These are phyloP conservation scores for Coemansia sp. DNA, from an alignment of 192 early-diverging fungal genomes.

Conservation along the genomic window DNA sequence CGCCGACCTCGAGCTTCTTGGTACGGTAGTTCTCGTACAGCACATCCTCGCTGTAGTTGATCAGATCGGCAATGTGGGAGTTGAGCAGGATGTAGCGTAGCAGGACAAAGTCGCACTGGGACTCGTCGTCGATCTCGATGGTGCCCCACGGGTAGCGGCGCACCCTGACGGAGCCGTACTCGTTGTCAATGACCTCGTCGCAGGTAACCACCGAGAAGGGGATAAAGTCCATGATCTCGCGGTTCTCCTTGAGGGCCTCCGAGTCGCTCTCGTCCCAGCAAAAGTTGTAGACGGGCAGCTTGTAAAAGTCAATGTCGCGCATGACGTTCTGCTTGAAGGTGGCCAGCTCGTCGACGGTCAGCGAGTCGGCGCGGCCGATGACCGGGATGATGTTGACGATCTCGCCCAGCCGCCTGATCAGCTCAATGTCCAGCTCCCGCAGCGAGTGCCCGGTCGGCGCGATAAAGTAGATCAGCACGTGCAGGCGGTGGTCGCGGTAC, in stretches of 20 bases:
- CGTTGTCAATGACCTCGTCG: slow-evolving; percentile 70
- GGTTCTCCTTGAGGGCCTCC: slow-evolving; percentile 97
- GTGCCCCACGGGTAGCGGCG: slow-evolving; percentile 93
- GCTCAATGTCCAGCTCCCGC: slow-evolving; percentile 90
- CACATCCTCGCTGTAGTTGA: slow-evolving; percentile 91
- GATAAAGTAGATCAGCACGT: slow-evolving; percentile 97
- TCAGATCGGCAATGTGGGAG: slow-evolving; percentile 94
- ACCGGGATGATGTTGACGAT: slow-evolving; percentile 95
- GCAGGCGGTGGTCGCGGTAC: slow-evolving; percentile 95
- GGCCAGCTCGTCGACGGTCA: slow-evolving; percentile 75
- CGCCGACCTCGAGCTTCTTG: slow-evolving; percentile 64
- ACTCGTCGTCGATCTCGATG: slow-evolving; percentile 92
- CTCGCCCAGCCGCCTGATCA: slow-evolving; percentile 85
- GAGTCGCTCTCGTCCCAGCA: slow-evolving; percentile 98
- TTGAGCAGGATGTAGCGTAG: slow-evolving; percentile 86
- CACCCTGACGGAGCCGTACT: slow-evolving; percentile 82
- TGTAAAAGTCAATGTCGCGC: slow-evolving; percentile 96
- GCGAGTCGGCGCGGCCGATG: slow-evolving; percentile 87
- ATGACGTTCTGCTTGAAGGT: slow-evolving; percentile 90
- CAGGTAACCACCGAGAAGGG: slow-evolving; percentile 95
- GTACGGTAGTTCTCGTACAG: slow-evolving; percentile 96
- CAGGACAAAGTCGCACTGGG: slow-evolving; percentile 94
- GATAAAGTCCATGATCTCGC: slow-evolving; percentile 79
- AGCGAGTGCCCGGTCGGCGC: slow-evolving; percentile 93
- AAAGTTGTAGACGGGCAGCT: slow-evolving; percentile 98